phyloP scores from a whole-genome alignment of 371 early-diverging fungal species.

The Syncephalis plumigaleata region DNA sequence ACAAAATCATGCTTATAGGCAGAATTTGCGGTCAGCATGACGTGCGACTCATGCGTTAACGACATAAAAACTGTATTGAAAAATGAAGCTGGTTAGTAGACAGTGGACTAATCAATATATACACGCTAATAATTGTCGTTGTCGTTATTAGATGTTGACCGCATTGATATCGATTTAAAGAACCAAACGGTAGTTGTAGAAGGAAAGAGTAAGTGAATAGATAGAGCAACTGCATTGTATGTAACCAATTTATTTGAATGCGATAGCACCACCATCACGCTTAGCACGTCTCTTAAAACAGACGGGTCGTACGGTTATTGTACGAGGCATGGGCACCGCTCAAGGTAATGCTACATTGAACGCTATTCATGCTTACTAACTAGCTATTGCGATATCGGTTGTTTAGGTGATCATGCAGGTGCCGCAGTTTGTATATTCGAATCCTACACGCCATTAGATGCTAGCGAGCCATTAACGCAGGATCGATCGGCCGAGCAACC shows the following conservation, averaged over 20 bases:
- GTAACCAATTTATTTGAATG: not conserved
- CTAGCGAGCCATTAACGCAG: conserved; percentile 9
- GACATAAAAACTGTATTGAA: conserved; percentile 36
- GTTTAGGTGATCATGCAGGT: conserved; percentile 27
- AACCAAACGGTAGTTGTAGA: conserved; percentile 40
- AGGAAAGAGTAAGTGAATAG: conserved; percentile 27
- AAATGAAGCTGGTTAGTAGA: conserved; percentile 21
- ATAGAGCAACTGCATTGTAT: not conserved
- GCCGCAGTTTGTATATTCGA: conserved; percentile 86
- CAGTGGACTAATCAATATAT: not conserved
- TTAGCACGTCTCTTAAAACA: conserved; percentile 34
- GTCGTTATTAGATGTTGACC: conserved; percentile 18
- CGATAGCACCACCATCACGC: conserved; percentile 41
- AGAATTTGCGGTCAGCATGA: conserved; percentile 72
- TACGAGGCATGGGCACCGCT: conserved; percentile 57
- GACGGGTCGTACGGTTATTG: conserved; percentile 50
- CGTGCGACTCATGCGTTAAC: conserved; percentile 54
- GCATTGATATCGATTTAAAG: conserved; percentile 31
- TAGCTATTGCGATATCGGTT: not conserved
- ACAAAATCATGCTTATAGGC: conserved; percentile 21
- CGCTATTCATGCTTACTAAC: no score
- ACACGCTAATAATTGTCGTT: not conserved
- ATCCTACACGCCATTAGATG: no score
- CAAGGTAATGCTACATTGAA: conserved; percentile 18
- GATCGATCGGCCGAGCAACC: conserved; percentile 19